Percentiles rank a stretch among this genome's conserved stretches.
phyloP scores from a whole-genome alignment of 2,329 filamentous ascomycete species.

The Xylaria sp. region DNA sequence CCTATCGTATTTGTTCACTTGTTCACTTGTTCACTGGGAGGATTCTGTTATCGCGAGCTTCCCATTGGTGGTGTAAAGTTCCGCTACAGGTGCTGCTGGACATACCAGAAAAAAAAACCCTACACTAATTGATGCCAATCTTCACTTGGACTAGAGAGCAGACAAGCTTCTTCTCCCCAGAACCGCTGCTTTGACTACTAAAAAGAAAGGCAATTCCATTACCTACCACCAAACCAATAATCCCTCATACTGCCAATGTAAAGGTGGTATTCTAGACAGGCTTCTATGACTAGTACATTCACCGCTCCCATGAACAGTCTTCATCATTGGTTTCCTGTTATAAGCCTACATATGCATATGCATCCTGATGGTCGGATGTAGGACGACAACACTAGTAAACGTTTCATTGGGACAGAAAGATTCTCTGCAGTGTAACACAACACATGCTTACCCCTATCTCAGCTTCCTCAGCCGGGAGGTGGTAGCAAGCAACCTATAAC shows the following conservation, averaged over 20 bases:
- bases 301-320: constrained; percentile 22
- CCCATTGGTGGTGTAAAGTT: constrained; percentile 30
- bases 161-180: constrained; percentile 5
- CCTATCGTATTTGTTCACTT: constrained; percentile 31
- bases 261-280: constrained; percentile 16
- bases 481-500: neutral
- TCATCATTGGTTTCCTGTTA: constrained; percentile 23
- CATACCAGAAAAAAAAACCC: constrained; percentile 13
- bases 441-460: constrained; percentile 24
- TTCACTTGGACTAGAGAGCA: neutral
- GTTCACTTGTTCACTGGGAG: neutral
- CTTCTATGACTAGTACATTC: constrained; percentile 17
- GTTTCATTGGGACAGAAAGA: constrained; percentile 15
- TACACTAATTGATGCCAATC: constrained; percentile 26
- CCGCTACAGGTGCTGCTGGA: constrained; percentile 30
- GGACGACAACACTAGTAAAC: neutral
- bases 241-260: constrained; percentile 19
- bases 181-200: constrained; percentile 13
- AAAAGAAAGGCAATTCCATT: constrained; percentile 13
- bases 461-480: constrained; percentile 14
- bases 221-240: constrained; percentile 22
- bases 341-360: constrained; percentile 31
- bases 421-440: constrained; percentile 28
- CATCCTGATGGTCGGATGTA: constrained; percentile 12
- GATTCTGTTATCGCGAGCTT: constrained; percentile 33